Evolutionary conservation across 352 stramenopile species (phyloP).

Genomic region (Phytophthora idaei): DNA sequence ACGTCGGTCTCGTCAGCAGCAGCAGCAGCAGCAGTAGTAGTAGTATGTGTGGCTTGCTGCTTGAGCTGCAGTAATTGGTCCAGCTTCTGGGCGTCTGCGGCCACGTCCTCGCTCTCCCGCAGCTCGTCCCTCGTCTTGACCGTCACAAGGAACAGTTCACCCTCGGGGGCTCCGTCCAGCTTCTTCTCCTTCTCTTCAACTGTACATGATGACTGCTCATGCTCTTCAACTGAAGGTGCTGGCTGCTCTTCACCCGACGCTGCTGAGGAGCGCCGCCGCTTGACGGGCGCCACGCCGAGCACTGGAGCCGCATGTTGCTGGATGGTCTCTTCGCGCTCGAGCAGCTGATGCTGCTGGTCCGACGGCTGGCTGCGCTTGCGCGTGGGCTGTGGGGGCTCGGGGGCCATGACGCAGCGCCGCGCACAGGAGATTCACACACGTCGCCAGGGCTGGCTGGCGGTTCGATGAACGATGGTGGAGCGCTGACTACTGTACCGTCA

Average conservation of each 20-base stretch:
- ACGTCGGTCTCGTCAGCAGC: slow-evolving; percentile 24
- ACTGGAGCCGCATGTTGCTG: slow-evolving; percentile 25
- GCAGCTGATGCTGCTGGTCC: slow-evolving; percentile 4
- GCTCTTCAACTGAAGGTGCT: slow-evolving; percentile 9
- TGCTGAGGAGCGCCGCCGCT: slow-evolving; percentile 34
- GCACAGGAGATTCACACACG: slow-evolving; percentile 29
- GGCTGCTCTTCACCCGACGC: slow-evolving; percentile 14
- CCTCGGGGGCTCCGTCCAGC: slow-evolving; percentile 57
- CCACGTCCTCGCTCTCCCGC: slow-evolving; percentile 35
- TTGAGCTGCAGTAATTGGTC: slow-evolving; percentile 38
- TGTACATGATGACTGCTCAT: slow-evolving; percentile 2
- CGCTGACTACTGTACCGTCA: slow-evolving; percentile 6
- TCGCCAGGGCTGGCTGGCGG: slow-evolving; percentile 24
- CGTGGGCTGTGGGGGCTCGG: slow-evolving; percentile 5
- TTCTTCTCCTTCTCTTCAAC: slow-evolving; percentile 28
- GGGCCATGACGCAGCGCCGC: slow-evolving; percentile 36
- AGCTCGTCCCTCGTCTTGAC: slow-evolving; percentile 57
- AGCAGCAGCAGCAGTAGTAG: neutral
- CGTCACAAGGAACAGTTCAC: slow-evolving; percentile 64
- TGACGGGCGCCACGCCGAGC: slow-evolving; percentile 30
- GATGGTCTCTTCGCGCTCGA: slow-evolving; percentile 22
- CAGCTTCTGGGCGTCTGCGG: slow-evolving; percentile 39
- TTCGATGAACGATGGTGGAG: neutral
- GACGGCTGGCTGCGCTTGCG: slow-evolving; percentile 33
- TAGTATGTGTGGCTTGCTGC: slow-evolving; percentile 6